Conservation (phyloP, 2,329 filamentous ascomycete species). For the Penicillium sp. region DNA sequence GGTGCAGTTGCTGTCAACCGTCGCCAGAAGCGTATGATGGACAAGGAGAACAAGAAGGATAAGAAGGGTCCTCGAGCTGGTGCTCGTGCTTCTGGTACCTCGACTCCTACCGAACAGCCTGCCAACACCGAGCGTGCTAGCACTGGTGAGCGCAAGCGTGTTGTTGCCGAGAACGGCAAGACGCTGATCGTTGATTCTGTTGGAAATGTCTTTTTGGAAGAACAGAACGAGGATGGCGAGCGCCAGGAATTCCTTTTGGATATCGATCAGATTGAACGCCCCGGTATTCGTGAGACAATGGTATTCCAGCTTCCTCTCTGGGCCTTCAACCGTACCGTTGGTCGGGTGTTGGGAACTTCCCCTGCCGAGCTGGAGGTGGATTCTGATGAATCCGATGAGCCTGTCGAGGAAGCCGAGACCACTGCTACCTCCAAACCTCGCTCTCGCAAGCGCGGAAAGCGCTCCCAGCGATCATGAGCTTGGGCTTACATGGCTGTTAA, state of each 20-base stretch:
- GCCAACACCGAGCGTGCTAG: conserved; percentile 55
- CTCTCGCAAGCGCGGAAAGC: conserved; percentile 31
- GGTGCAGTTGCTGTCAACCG: conserved; percentile 70
- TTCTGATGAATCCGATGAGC: conserved; percentile 21
- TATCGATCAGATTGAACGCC: conserved; percentile 77
- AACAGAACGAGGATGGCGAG: conserved; percentile 83
- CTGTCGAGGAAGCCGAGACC: conserved; percentile 28
- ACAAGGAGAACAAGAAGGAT: conserved; percentile 74
- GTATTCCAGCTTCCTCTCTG: conserved; percentile 77
- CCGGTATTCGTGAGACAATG: conserved; percentile 79
- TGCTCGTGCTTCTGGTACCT: conserved; percentile 46
- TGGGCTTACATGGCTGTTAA: not conserved
- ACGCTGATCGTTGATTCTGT: conserved; percentile 86
- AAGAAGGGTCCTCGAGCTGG: conserved; percentile 45
- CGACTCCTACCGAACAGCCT: conserved; percentile 55
- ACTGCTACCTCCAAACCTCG: conserved; percentile 25
- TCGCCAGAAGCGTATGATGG: conserved; percentile 83
- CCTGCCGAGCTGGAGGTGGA: conserved; percentile 22
- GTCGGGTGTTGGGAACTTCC: conserved; percentile 29
- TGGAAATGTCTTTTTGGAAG: conserved; percentile 94
- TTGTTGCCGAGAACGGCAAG: conserved; percentile 94
- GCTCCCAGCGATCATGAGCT: conserved; percentile 31
- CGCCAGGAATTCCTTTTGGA: conserved; percentile 84
- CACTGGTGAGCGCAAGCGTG: conserved; percentile 78
- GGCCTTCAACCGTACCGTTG: conserved; percentile 58